Evolutionary conservation across 495 filamentous ascomycete genomes (phyloP).

Genomic region (Talaromyces trachyspermus): DNA sequence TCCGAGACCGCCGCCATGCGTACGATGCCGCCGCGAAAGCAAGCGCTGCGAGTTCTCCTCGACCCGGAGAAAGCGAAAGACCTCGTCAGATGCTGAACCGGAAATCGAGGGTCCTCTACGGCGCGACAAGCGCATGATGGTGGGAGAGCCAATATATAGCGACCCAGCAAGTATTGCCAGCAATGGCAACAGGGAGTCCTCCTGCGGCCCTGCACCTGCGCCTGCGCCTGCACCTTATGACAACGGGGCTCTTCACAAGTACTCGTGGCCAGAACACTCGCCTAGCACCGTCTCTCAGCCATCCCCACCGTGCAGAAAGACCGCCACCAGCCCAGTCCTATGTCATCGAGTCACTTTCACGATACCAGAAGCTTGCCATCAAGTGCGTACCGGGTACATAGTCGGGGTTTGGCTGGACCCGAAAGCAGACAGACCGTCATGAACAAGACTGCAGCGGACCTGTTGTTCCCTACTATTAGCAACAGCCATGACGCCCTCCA

Average conservation of each 20-base stretch:
- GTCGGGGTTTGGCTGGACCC: slow-evolving; percentile 23
- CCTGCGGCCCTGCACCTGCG: slow-evolving; percentile 24
- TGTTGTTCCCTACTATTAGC: slow-evolving; percentile 51
- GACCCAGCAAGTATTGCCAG: slow-evolving; percentile 18
- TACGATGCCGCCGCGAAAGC: slow-evolving; percentile 83
- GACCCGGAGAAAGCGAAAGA: slow-evolving; percentile 87
- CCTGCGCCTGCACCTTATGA: slow-evolving; percentile 22
- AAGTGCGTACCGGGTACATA: slow-evolving; percentile 22
- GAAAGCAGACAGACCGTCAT: slow-evolving; percentile 41
- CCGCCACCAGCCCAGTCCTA: slow-evolving; percentile 18
- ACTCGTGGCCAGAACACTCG: slow-evolving; percentile 28
- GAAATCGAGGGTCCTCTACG: slow-evolving; percentile 41
- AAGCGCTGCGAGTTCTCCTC: slow-evolving; percentile 96
- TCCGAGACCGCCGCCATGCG: slow-evolving; percentile 88
- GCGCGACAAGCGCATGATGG: slow-evolving; percentile 46
- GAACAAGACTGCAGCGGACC: slow-evolving; percentile 46
- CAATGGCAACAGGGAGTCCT: slow-evolving; percentile 11
- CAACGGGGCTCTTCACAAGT: slow-evolving; percentile 15
- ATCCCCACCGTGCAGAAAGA: slow-evolving; percentile 4
- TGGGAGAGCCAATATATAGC: slow-evolving; percentile 32
- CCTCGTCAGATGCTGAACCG: slow-evolving; percentile 53
- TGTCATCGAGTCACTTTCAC: slow-evolving; percentile 21
- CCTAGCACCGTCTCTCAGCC: slow-evolving; percentile 6
- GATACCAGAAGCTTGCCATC: slow-evolving; percentile 24
- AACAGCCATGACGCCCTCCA: slow-evolving; percentile 54